A percentile compares a stretch with the other conserved stretches of the same genome.
Evolutionary conservation across 176 grass and related monocot species (phyloP).

Genomic region (Bolboschoenus planiculmis): DNA sequence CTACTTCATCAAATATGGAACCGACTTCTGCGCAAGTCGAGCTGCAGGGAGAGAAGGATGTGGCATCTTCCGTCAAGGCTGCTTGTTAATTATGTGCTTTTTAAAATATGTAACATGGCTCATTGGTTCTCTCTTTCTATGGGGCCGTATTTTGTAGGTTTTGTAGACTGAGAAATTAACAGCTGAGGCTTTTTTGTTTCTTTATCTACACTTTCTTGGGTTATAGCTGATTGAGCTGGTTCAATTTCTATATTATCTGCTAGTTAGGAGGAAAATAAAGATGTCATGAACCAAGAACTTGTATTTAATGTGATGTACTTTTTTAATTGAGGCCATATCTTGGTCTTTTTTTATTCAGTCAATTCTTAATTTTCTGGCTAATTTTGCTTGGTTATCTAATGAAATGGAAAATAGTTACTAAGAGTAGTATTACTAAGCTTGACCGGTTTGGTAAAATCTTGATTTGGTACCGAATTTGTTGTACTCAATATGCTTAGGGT

Average conservation of each 20-base stretch:
- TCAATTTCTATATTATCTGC: neutral
- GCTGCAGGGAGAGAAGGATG: conserved; percentile 15
- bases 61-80: neutral
- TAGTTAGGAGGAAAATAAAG: neutral
- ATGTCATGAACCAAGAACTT: neutral
- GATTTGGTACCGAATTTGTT: neutral
- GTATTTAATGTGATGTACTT: neutral
- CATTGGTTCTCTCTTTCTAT: neutral
- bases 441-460: neutral
- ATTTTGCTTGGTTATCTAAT: neutral
- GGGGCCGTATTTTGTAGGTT: neutral
- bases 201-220: neutral
- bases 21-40: neutral
- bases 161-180: neutral
- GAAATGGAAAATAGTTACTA: neutral
- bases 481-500: neutral
- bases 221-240: neutral
- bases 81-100: conserved; percentile 1
- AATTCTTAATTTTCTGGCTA: neutral
- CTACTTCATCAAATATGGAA: conserved; percentile 7
- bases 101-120: conserved; percentile 2
- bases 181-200: neutral
- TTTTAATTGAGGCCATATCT: neutral
- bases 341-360: neutral
- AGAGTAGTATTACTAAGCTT: neutral